These are phyloP conservation scores for Amanita rubescens DNA, from an alignment of 768 basidiomycete genomes.

Conservation along the genomic window DNA sequence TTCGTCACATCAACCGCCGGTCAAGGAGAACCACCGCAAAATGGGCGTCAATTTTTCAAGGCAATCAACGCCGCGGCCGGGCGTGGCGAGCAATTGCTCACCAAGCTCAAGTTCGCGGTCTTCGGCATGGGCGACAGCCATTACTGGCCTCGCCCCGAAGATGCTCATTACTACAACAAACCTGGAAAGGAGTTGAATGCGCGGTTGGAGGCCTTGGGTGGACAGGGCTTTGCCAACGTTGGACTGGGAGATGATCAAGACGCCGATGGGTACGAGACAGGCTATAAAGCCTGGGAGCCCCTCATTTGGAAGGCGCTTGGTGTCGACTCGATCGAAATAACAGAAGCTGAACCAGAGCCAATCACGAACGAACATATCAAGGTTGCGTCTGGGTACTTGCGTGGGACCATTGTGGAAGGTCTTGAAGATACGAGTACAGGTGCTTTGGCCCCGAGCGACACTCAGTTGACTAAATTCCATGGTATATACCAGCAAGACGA, in stretches of 20 bases:
- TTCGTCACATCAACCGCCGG: conserved; percentile 93
- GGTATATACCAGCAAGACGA: conserved; percentile 97
- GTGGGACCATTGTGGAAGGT: conserved; percentile 93
- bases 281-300: conserved; percentile 96
- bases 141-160: conserved; percentile 97
- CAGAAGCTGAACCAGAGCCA: conserved; percentile 89
- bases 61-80: conserved; percentile 60
- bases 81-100: conserved; percentile 50
- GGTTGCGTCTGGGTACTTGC: conserved; percentile 86
- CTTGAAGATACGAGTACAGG: conserved; percentile 46
- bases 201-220: conserved; percentile 74
- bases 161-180: conserved; percentile 98
- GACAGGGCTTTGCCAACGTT: conserved; percentile 60
- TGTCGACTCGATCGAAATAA: conserved; percentile 81
- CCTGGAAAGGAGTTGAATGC: conserved; percentile 85
- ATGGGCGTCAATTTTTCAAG: conserved; percentile 87
- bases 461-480: conserved; percentile 96
- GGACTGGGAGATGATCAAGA: conserved; percentile 97
- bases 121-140: conserved; percentile 98
- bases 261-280: conserved; percentile 91
- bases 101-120: conserved; percentile 69
- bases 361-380: conserved; percentile 99
- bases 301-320: conserved; percentile 90
- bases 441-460: conserved; percentile 85
- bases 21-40: conserved; percentile 97